These are phyloP conservation scores for Trichoderma koningiopsis DNA, from an alignment of 2,329 filamentous ascomycete genomes.

Conservation along the genomic window DNA sequence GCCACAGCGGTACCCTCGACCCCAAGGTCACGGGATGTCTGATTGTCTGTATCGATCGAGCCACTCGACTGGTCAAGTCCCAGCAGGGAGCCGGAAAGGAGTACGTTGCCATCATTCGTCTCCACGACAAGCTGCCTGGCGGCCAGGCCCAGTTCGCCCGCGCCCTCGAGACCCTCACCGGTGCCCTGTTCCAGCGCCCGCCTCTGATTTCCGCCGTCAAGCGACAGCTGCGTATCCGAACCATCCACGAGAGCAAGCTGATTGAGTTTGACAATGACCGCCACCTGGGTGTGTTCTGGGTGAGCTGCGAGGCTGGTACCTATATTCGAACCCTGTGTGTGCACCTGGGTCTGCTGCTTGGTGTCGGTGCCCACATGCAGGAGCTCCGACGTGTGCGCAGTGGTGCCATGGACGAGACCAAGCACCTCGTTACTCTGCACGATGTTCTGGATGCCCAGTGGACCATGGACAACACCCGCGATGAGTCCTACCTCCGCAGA, in stretches of 20 bases:
- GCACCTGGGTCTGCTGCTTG: constrained; percentile 73
- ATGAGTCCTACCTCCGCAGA: constrained; percentile 87
- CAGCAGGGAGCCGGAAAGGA: constrained; percentile 99
- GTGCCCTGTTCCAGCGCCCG: constrained; percentile 88
- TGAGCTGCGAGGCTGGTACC: constrained; percentile 94
- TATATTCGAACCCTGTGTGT: constrained; percentile 99
- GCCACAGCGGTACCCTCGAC: constrained; percentile 96
- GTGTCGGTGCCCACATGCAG: constrained; percentile 97
- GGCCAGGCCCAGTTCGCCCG: constrained; percentile 91
- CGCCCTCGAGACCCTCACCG: constrained; percentile 92
- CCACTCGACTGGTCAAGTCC: constrained; percentile 96
- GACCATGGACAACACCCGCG: constrained; percentile 91
- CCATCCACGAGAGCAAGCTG: constrained; percentile 95
- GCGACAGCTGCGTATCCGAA: constrained; percentile 96
- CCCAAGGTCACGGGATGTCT: constrained; percentile 96
- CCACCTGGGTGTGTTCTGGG: constrained; percentile 98
- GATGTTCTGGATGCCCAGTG: constrained; percentile 88
- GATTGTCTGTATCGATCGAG: constrained; percentile 94
- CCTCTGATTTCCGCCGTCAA: constrained; percentile 98
- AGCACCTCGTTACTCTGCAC: constrained; percentile 89
- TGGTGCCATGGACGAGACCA: constrained; percentile 91
- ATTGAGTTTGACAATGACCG: constrained; percentile 98
- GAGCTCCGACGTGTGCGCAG: constrained; percentile 91
- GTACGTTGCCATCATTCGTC: constrained; percentile 92
- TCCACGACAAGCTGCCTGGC: constrained; percentile 93